Evolutionary conservation across 208 protist species (phyloP), one percentile per base, ranked within the genome.

Genomic region (Crithidia sp.): DNA sequence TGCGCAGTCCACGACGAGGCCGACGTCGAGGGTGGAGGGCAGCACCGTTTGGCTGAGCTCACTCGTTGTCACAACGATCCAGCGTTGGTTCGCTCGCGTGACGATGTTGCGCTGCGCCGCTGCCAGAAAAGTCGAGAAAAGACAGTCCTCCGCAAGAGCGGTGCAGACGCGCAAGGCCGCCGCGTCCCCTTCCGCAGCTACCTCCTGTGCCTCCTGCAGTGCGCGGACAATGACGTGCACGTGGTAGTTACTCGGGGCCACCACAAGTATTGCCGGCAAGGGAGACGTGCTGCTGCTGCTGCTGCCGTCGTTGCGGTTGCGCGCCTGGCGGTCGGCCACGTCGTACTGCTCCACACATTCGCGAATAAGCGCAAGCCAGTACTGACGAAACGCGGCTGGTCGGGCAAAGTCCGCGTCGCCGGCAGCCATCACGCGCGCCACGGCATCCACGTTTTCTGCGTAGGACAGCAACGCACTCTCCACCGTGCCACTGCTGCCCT

Each of bases 1-100:
- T 12, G 92, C 92, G 60, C 89, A 93, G 78, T 97, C 92, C 13
- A 97, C 75, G 7, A 95, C 81, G 2, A 97, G 76, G 4, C 92
- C 89, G 9, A 97, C 69, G 17, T 82, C 66, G 14, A 94, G 9
- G 7, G 63, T 76, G 13, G 80, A 77, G 2, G 92, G 92, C 65
- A 97, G 69, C 58, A 81, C 84, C 43, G 84, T 89, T 66, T 94
- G 88, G 6, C 85, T 84, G 7, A 95, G 71, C 36, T 87, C 83
- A 16, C 83, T 76, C 36, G 89, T 93, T 4, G 76, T 58, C 12
- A 97, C 50, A 7, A 95, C n/a, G 5, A 97, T 60, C 49, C 80
- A 65, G 41, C 89, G 84, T 37, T 77, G 66, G 61, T 8, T 13
- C 5, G 59, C 58, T 2, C 64, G 64, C 16, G 0, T 69, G 36